phyloP scores from a whole-genome alignment of 2,329 filamentous ascomycete species.

The Neurospora sp. region DNA sequence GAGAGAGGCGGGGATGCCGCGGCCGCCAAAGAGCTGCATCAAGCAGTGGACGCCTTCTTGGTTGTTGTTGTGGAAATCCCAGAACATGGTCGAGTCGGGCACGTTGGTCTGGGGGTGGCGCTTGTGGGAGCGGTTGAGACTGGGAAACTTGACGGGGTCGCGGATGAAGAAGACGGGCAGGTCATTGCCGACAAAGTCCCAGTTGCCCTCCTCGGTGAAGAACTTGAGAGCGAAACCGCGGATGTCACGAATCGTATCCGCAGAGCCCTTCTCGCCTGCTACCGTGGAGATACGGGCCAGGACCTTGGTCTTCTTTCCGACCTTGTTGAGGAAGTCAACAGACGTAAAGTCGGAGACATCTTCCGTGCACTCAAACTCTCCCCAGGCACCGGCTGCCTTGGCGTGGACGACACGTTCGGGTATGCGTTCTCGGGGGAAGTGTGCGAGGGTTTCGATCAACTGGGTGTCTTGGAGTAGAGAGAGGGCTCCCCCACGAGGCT shows the following conservation, averaged over 20 bases:
- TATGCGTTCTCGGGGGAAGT: conserved; percentile 53
- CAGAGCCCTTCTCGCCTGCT: conserved; percentile 18
- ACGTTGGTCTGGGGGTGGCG: conserved; percentile 32
- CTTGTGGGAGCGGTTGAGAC: conserved; percentile 35
- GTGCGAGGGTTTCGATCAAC: conserved; percentile 53
- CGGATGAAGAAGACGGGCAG: conserved; percentile 18
- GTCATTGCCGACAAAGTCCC: conserved; percentile 34
- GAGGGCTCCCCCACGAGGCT: neutral
- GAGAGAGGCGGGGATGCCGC: conserved; percentile 37
- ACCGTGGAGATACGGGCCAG: conserved; percentile 47
- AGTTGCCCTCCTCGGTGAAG: conserved; percentile 58
- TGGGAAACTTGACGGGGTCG: conserved; percentile 38
- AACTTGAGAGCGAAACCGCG: conserved; percentile 44
- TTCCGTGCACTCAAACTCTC: conserved; percentile 51
- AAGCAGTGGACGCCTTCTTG: conserved; percentile 40
- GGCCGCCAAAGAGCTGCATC: conserved; percentile 41
- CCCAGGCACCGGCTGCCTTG: conserved; percentile 34
- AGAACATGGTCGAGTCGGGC: conserved; percentile 34
- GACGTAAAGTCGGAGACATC: conserved; percentile 47
- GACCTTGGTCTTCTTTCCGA: conserved; percentile 44
- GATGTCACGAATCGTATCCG: conserved; percentile 52
- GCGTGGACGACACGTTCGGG: conserved; percentile 42
- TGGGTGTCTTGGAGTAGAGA: conserved; percentile 47
- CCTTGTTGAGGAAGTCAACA: conserved; percentile 40
- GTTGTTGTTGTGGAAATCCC: conserved; percentile 32